Evolutionary conservation across 306 rosid species (phyloP).

Genomic region (Comarum palustre): DNA sequence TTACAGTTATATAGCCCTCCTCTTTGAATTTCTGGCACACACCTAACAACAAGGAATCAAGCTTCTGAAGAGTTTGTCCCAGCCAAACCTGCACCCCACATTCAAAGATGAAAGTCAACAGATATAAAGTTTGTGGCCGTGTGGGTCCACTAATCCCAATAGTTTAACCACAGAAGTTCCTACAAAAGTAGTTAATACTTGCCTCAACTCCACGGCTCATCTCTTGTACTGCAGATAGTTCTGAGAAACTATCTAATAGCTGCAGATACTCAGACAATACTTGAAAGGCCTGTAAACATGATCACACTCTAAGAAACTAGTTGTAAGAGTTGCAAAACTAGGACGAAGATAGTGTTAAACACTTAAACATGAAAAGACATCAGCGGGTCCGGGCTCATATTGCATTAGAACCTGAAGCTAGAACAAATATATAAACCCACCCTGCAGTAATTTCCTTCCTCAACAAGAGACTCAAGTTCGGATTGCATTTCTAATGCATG

Average conservation of each 20-base stretch:
- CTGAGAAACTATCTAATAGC: constrained; percentile 83
- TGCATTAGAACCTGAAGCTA: constrained; percentile 22
- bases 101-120: constrained; percentile 3
- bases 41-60: constrained; percentile 90
- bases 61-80: constrained; percentile 82
- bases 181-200: constrained; percentile 33
- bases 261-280: constrained; percentile 93
- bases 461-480: constrained; percentile 78
- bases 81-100: constrained; percentile 71
- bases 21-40: constrained; percentile 93
- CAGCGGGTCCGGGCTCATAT: constrained; percentile 5
- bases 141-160: neutral
- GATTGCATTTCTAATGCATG: constrained; percentile 83
- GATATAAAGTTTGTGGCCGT: constrained; percentile 3
- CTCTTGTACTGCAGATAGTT: constrained; percentile 85
- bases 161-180: constrained; percentile 6
- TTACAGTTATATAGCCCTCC: constrained; percentile 78
- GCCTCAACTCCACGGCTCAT: constrained; percentile 95
- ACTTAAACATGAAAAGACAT: constrained; percentile 7
- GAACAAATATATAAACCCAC: constrained; percentile 45
- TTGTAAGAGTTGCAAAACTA: constrained; percentile 14
- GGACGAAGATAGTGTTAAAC: constrained; percentile 20
- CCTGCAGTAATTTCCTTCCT: constrained; percentile 92
- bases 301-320: constrained; percentile 22
- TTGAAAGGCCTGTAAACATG: constrained; percentile 80